phyloP scores from a whole-genome alignment of 2,329 filamentous ascomycete species.

The Tolypocladium tundrense region DNA sequence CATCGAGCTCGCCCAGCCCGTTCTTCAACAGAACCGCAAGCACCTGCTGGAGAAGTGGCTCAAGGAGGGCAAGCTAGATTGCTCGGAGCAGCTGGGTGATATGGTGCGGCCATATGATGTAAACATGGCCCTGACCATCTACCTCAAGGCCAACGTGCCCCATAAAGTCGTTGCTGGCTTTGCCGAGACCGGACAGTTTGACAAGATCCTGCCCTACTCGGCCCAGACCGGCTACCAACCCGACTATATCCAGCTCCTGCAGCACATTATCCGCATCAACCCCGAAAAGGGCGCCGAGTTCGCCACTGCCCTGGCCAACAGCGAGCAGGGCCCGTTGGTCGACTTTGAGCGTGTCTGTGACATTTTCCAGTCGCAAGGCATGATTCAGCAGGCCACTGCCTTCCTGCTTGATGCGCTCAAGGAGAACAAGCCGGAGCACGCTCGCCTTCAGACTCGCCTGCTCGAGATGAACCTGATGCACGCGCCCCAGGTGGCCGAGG shows the following conservation, averaged over 20 bases:
- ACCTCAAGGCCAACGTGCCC: conserved; percentile 79
- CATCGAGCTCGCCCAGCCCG: conserved; percentile 83
- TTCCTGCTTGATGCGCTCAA: conserved; percentile 94
- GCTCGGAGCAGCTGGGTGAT: conserved; percentile 93
- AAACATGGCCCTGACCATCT: conserved; percentile 77
- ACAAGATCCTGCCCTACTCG: conserved; percentile 90
- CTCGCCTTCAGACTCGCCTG: conserved; percentile 82
- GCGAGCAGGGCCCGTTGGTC: conserved; percentile 76
- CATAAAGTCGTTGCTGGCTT: conserved; percentile 93
- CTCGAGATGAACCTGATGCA: conserved; percentile 98
- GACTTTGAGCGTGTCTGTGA: conserved; percentile 93
- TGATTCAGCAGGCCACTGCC: conserved; percentile 96
- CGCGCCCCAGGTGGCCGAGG: conserved; percentile 93
- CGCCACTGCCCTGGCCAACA: conserved; percentile 81
- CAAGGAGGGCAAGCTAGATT: conserved; percentile 88
- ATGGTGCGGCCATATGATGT: conserved; percentile 84
- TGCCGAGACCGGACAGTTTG: conserved; percentile 92
- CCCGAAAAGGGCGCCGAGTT: conserved; percentile 94
- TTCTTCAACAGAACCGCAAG: conserved; percentile 87
- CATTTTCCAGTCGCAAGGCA: conserved; percentile 95
- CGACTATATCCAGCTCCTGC: conserved; percentile 86
- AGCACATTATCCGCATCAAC: conserved; percentile 85
- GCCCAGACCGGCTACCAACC: conserved; percentile 79
- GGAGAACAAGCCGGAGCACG: conserved; percentile 90
- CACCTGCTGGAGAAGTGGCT: conserved; percentile 97